Conservation (phyloP, 495 filamentous ascomycete species). For the Xylaria bambusicola region DNA sequence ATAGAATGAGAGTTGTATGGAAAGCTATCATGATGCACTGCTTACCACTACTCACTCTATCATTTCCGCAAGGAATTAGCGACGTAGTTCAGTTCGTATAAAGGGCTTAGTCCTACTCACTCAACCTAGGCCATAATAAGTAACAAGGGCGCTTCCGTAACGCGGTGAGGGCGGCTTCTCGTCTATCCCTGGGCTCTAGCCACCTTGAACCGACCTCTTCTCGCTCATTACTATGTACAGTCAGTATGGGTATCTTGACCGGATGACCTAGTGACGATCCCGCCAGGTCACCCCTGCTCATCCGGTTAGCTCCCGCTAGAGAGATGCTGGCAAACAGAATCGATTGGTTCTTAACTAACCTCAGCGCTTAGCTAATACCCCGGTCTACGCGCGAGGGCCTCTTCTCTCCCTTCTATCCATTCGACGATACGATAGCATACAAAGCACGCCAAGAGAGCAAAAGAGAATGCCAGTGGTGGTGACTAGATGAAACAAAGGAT, state of each 20-base stretch:
- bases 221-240: background rate
- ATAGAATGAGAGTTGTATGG: too few species aligned
- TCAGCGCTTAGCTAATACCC: slow-evolving; percentile 12
- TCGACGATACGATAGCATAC: slow-evolving; percentile 1
- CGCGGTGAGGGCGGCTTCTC: background rate
- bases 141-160: background rate
- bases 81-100: too few species aligned
- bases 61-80: too few species aligned
- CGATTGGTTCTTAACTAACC: slow-evolving; percentile 4
- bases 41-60: too few species aligned
- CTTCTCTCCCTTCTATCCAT: background rate
- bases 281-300: background rate
- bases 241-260: too few species aligned
- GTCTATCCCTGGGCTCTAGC: background rate
- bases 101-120: background rate
- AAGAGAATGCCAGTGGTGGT: background rate
- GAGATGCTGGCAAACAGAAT: background rate
- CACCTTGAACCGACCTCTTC: background rate
- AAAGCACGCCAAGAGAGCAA: slow-evolving; percentile 4
- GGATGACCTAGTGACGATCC: background rate
- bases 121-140: background rate
- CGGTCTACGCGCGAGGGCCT: background rate
- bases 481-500: slow-evolving; percentile 5
- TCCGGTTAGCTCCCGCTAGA: too few species aligned
- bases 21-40: too few species aligned